Percentiles rank a stretch among this genome's conserved stretches.
phyloP scores from a whole-genome alignment of 2,329 filamentous ascomycete genomes.

The Simplicillium aogashimaense region DNA sequence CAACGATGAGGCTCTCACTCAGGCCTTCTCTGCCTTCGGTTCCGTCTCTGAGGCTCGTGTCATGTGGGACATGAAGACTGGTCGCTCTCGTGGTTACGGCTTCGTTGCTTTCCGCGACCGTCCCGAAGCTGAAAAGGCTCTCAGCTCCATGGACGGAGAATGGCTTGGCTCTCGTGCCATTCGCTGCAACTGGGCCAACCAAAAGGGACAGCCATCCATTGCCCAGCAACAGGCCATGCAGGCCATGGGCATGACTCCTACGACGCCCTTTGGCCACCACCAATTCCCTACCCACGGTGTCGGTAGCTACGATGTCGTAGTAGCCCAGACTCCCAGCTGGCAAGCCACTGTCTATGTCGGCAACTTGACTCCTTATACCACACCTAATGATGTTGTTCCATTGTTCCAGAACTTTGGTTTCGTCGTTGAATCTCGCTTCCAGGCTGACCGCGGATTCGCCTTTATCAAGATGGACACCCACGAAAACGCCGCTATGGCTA shows the following conservation, averaged over 20 bases:
- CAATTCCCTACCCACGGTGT: constrained; percentile 96
- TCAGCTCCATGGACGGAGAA: constrained; percentile 97
- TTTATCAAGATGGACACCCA: constrained; percentile 99
- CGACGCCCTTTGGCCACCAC: constrained; percentile 91
- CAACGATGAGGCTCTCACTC: constrained; percentile 87
- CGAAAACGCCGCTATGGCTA: constrained; percentile 96
- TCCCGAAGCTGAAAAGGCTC: constrained; percentile 84
- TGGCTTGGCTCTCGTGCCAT: constrained; percentile 98
- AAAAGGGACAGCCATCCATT: constrained; percentile 98
- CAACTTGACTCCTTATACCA: constrained; percentile 95
- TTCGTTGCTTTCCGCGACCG: constrained; percentile 97
- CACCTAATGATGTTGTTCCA: constrained; percentile 91
- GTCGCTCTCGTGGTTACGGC: constrained; percentile 90
- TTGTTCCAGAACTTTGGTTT: constrained; percentile 98
- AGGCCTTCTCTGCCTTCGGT: constrained; percentile 94
- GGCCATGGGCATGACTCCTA: constrained; percentile 96
- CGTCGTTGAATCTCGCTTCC: constrained; percentile 94
- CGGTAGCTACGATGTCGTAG: constrained; percentile 95
- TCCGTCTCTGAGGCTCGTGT: constrained; percentile 94
- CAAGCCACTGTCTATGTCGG: constrained; percentile 98
- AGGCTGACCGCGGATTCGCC: constrained; percentile 93
- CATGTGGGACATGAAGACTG: constrained; percentile 99
- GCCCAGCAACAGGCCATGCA: constrained; percentile 96
- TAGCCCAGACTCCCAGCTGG: constrained; percentile 91
- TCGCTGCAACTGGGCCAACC: constrained; percentile 99